Base-by-base conservation (phyloP, 1,139 yeast species). In the Blastobotrys illinoisensis region DNA sequence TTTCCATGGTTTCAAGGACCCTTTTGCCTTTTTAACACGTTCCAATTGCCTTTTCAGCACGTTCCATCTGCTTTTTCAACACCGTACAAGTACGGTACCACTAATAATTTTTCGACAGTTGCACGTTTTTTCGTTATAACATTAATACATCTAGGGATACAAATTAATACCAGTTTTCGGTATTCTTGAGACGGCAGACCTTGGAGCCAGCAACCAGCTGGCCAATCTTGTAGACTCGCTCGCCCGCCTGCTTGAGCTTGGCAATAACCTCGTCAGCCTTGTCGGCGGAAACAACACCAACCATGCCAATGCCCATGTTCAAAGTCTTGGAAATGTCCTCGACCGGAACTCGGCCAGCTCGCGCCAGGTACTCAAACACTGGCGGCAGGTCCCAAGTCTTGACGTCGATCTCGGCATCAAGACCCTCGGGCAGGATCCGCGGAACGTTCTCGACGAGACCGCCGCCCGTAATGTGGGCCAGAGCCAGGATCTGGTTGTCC, bases 391-490 rank as follows among this genome's bases (percentile, higher is more conserved):
- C 80, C 96, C 98, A 91, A 9, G 81, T 73, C 54, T 75, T 75
- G 68, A 88, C 83, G 69, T 93, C 97, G 53, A 95, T 81, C 62
- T 76, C 78, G 16, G 97, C 99, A 67, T 85, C 85, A 61, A 93
- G 76, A 64, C 82, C 73, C 59, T 81, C 75, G 59, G 99, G 99
- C 60, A 95, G 77, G 24, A 96, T 95, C 70, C 99, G 83, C 54
- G 99, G 99, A 56, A 93, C 84, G 71, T 95, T 95, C 72, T 95
- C 99, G 43, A 93, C 86, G 52, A 95, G 79, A 56, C 99, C 99
- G 67, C 99, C 99, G 58, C 99, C 99, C 21, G 99, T 95, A 65
- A 95, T 93, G 70, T 95, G 96, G 5, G 99, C 97, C 69, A 95
- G 79, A 58, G 97, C 99, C 56, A 89, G 78, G 54, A 93, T 71